phyloP scores from a whole-genome alignment of 306 rosid genomes.

The Prunus davidiana region DNA sequence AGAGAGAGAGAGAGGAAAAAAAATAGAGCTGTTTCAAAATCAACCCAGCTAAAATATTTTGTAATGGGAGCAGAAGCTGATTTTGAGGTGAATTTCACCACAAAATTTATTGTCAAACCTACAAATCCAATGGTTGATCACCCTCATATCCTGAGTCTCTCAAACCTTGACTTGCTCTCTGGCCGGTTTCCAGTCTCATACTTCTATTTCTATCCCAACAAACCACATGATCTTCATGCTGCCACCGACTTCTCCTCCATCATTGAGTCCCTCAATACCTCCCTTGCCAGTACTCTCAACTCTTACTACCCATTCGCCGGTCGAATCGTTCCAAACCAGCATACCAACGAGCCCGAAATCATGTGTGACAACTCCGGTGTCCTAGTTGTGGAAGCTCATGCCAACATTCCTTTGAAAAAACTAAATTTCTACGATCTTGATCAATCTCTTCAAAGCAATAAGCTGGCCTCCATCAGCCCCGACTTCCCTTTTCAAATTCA shows the following conservation, averaged over 20 bases:
- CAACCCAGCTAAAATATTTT: constrained; percentile 5
- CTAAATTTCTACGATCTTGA: constrained; percentile 65
- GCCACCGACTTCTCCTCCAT: constrained; percentile 14
- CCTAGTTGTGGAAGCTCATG: constrained; percentile 54
- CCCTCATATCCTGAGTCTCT: constrained; percentile 42
- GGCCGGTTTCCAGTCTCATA: constrained; percentile 90
- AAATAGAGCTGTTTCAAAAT: neutral
- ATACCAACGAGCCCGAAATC: constrained; percentile 67
- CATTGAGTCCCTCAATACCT: constrained; percentile 44
- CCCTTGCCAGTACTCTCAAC: constrained; percentile 49
- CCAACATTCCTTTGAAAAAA: constrained; percentile 37
- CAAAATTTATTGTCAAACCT: constrained; percentile 51
- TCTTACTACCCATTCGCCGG: constrained; percentile 70
- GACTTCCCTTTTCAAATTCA: constrained; percentile 60
- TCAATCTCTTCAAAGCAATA: constrained; percentile 37
- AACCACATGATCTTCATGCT: constrained; percentile 12
- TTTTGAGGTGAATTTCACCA: constrained; percentile 48
- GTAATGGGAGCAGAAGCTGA: constrained; percentile 23
- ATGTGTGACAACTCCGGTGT: constrained; percentile 73
- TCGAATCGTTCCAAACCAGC: constrained; percentile 49
- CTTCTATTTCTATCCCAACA: constrained; percentile 61
- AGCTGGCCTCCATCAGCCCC: constrained; percentile 50
- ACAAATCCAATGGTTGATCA: constrained; percentile 34
- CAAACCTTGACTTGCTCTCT: constrained; percentile 84
- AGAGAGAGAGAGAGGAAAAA: too few species aligned